Conservation (phyloP, 306 rosid genomes). For the Carpinus viminea region DNA sequence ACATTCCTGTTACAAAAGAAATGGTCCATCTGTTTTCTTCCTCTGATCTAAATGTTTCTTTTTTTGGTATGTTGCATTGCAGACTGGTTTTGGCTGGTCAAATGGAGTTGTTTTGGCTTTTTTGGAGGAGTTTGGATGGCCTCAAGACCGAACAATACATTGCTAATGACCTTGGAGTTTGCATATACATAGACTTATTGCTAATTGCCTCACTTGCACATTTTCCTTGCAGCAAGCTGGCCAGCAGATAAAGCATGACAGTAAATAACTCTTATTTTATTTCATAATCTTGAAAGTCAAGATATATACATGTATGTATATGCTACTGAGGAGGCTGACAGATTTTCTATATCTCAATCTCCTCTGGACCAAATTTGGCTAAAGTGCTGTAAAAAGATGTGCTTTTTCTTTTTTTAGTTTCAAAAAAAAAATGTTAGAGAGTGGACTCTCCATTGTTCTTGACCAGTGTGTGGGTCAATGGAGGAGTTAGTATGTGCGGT, state of each 20-base stretch:
- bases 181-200: not conserved
- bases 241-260: not conserved
- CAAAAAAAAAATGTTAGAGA: too few relatives aligned
- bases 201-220: too few relatives aligned
- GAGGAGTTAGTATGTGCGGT: too few relatives aligned
- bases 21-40: not conserved
- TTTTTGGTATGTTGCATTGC: slow-evolving; percentile 37
- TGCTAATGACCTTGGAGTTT: slow-evolving; percentile 36
- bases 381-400: too few relatives aligned
- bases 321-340: not conserved
- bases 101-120: slow-evolving; percentile 90
- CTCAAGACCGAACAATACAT: slow-evolving; percentile 53
- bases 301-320: not conserved
- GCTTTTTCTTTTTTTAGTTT: too few relatives aligned
- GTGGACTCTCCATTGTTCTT: not conserved
- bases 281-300: not conserved
- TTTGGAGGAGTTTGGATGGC: slow-evolving; percentile 98
- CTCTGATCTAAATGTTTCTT: not conserved
- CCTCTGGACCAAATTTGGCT: too few relatives aligned
- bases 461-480: too few relatives aligned
- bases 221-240: not conserved
- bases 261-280: not conserved
- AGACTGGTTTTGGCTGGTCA: slow-evolving; percentile 99
- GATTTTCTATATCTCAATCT: too few relatives aligned
- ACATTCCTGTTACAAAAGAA: not conserved